Percentiles rank a stretch among this genome's conserved stretches.
phyloP scores from a whole-genome alignment of 2,329 filamentous ascomycete species.

The Boeremia lycopersici region DNA sequence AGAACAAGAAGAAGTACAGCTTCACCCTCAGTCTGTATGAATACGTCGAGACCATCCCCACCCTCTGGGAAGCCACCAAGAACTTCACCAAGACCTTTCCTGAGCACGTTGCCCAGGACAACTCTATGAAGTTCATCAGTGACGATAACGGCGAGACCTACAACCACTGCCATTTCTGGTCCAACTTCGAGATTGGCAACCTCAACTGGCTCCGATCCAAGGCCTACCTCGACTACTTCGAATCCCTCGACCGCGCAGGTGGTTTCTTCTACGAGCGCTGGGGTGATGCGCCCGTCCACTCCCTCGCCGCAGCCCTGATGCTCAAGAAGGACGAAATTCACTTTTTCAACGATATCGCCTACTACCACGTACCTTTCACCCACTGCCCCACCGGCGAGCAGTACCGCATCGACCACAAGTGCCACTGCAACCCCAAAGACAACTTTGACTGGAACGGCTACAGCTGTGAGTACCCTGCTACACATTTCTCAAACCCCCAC shows the following conservation, averaged over 20 bases:
- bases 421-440: conserved; percentile 91
- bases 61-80: conserved; percentile 93
- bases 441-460: conserved; percentile 99
- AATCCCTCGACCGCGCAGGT: conserved; percentile 83
- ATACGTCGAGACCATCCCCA: conserved; percentile 94
- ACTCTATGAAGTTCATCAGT: conserved; percentile 89
- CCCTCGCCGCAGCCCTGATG: conserved; percentile 88
- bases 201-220: conserved; percentile 91
- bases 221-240: conserved; percentile 89
- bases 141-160: conserved; percentile 91
- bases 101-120: conserved; percentile 81
- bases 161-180: conserved; percentile 99
- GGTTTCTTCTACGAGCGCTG: conserved; percentile 99
- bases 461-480: conserved; percentile 72
- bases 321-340: conserved; percentile 93
- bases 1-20: conserved; percentile 97
- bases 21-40: conserved; percentile 96
- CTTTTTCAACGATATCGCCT: conserved; percentile 99
- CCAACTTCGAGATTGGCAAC: conserved; percentile 97
- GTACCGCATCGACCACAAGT: conserved; percentile 81
- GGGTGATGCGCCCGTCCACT: conserved; percentile 97
- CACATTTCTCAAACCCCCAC: conserved; percentile 1
- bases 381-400: conserved; percentile 95
- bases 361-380: conserved; percentile 97
- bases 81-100: conserved; percentile 91